These are phyloP conservation scores for Sporisorium exsertum DNA, from an alignment of 1,284 basidiomycete species.

Conservation along the genomic window DNA sequence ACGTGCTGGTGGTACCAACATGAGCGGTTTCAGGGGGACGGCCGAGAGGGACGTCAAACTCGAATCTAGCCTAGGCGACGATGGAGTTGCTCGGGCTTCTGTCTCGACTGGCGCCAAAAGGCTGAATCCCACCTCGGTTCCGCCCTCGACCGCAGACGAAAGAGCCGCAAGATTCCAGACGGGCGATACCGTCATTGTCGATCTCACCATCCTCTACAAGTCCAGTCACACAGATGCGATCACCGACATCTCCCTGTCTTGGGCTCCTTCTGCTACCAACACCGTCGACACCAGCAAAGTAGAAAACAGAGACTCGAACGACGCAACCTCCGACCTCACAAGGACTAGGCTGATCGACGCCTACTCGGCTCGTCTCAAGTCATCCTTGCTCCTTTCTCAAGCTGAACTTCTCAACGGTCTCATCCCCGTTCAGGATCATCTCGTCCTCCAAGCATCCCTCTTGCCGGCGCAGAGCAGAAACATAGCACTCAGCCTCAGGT, in stretches of 20 bases:
- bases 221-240: constrained; percentile 3
- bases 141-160: not conserved
- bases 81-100: constrained; percentile 11
- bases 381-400: constrained; percentile 7
- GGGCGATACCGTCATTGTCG: constrained; percentile 19
- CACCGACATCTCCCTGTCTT: constrained; percentile 16
- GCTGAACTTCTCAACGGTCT: constrained; percentile 21
- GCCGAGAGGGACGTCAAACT: constrained; percentile 4
- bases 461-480: constrained; percentile 13
- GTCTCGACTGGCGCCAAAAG: constrained; percentile 22
- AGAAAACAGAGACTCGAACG: constrained; percentile 19
- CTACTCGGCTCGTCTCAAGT: constrained; percentile 19
- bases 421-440: constrained; percentile 14
- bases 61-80: constrained; percentile 26
- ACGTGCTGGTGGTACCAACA: constrained; percentile 8
- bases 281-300: not conserved
- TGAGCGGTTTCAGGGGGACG: not conserved
- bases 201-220: constrained; percentile 26
- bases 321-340: not conserved
- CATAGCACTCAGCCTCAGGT: constrained; percentile 15
- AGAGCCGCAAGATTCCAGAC: constrained; percentile 10
- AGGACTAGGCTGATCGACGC: constrained; percentile 25
- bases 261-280: not conserved
- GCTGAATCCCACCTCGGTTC: constrained; percentile 12
- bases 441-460: constrained; percentile 1